These are phyloP conservation scores for Vitis hybrid DNA, from an alignment of 177 flowering plant species.

Conservation along the genomic window DNA sequence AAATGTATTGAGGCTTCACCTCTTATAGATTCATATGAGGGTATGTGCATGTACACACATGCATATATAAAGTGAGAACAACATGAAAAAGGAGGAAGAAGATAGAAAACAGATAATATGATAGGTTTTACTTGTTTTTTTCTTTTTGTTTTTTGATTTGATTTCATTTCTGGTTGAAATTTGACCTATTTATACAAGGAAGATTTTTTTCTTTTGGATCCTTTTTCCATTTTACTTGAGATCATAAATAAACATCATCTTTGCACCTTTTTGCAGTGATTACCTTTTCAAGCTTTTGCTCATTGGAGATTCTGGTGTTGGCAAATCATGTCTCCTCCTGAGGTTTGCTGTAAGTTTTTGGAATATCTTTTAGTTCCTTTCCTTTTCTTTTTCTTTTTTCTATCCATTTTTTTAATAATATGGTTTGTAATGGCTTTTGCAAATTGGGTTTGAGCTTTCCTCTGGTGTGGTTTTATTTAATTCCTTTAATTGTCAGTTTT, in stretches of 20 bases:
- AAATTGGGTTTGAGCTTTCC: no score
- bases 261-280: conserved; percentile 51
- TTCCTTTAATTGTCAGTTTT: no score
- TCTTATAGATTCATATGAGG: no score
- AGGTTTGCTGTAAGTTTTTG: conserved; percentile 76
- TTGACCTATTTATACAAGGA: neutral
- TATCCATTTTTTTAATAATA: neutral
- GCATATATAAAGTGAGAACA: no score
- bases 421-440: neutral
- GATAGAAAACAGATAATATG: no score
- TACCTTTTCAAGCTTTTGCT: conserved; percentile 94
- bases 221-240: neutral
- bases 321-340: conserved; percentile 86
- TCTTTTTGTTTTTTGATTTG: neutral
- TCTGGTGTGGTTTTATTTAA: no score
- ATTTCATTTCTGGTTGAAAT: neutral
- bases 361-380: neutral
- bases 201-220: neutral
- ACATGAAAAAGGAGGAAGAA: no score
- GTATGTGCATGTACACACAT: no score
- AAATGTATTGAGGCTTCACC: no score
- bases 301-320: conserved; percentile 97
- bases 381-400: neutral
- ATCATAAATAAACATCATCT: neutral
- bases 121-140: neutral